Evolutionary conservation across 208 protist genomes (phyloP).

Genomic region (Leishmania guyanensis): DNA sequence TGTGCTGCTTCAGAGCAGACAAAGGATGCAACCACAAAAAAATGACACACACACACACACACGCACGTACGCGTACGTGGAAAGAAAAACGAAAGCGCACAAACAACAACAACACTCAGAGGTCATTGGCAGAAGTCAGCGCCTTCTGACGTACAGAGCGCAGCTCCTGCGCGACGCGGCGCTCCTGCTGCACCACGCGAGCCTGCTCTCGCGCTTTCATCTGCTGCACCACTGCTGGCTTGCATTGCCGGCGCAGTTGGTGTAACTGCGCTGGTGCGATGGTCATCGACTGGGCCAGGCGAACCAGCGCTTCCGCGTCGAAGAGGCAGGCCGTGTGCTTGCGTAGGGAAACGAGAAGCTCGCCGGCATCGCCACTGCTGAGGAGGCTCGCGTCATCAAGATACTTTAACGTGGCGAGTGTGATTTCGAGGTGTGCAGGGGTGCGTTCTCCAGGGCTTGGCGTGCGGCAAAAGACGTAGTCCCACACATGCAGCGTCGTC

Average conservation of each 20-base stretch:
- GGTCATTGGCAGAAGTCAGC: neutral
- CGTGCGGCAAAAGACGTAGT: constrained; percentile 53
- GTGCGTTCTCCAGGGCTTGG: constrained; percentile 21
- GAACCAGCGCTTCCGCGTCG: constrained; percentile 43
- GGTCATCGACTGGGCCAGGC: constrained; percentile 21
- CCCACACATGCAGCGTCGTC: constrained; percentile 66
- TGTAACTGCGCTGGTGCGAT: constrained; percentile 40
- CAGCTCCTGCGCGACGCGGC: constrained; percentile 32
- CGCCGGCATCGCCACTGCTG: constrained; percentile 29
- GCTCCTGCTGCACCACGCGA: constrained; percentile 17
- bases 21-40: neutral
- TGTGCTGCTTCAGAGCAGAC: neutral
- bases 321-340: constrained; percentile 34
- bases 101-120: neutral
- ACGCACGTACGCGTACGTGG: neutral
- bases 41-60: neutral
- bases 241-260: constrained; percentile 38
- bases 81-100: neutral
- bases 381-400: constrained; percentile 38
- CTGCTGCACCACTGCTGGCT: constrained; percentile 26
- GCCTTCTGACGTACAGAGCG: neutral
- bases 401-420: constrained; percentile 53
- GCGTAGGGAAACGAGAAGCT: constrained; percentile 40
- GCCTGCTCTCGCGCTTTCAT: constrained; percentile 26
- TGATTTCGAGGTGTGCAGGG: constrained; percentile 50